Base-by-base conservation (phyloP, 148 eudicot species). In the Cornus suecica region DNA sequence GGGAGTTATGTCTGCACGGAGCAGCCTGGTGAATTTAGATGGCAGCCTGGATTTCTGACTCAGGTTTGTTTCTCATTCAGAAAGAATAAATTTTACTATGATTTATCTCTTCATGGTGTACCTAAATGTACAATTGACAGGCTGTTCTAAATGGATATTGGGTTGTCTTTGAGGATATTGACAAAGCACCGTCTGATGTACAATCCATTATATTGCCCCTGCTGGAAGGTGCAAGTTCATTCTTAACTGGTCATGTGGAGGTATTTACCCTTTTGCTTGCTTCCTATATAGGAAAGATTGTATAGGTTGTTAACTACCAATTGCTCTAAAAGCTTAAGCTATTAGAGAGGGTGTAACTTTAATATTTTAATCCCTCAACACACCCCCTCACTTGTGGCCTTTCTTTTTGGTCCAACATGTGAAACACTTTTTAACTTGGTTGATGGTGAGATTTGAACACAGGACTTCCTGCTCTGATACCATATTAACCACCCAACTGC, bases 21-120 rank as follows among this genome's bases (percentile, higher is more conserved):
- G 74, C 86, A 86, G 79, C 99, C 98, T 73, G 99, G 99, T 74
- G 99, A 95, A 86, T 95, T 95, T 76, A 90, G 97, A 76, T 95
- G 99, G 99, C 99, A 93, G 82, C 97, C 98, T 72, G 99, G 98
- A 77, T 92, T 97, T 71, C 93, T 95, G 67, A 91, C 97, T 63
- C 98, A 95, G 97, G 99, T 95, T 60, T 72, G 78, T 70, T 69
- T 65, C 2, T 51, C 10, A 61, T 34, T 61, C 66, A 54, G 22
- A 26, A 26, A 69, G 54, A 27, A 30, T 69, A 30, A 62, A 63
- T 18, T 65, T 61, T 10, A 28, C 41, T 34, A 41, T 63, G 32
- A 30, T n/a, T 29, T 51, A 26, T 72, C 69, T 64, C 31, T 27
- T 76, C 20, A 72, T 73, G 67, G 62, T 62, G 37, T 54, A n/a